phyloP scores from a whole-genome alignment of 164 flowering plant genomes.

The Santalum album region DNA sequence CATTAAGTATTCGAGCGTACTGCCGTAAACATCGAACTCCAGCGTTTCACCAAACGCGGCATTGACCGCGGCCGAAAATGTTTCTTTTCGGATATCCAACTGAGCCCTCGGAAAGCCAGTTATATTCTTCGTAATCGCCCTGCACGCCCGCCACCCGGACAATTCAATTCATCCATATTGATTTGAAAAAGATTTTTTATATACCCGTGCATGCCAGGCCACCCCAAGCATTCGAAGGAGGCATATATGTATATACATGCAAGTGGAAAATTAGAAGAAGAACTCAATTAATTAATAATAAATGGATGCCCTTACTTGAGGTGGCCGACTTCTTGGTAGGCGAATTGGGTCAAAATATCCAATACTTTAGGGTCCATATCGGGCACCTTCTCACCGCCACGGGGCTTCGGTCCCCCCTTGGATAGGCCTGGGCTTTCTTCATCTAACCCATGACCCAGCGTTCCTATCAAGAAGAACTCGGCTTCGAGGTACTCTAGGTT shows the following conservation, averaged over 20 bases:
- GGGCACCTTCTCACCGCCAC: neutral
- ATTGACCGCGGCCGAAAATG: neutral
- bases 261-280: no score
- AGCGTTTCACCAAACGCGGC: neutral
- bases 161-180: no score
- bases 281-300: no score
- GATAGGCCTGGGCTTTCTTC: neutral
- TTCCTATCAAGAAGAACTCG: neutral
- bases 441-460: neutral
- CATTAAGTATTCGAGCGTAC: neutral
- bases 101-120: neutral
- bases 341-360: neutral
- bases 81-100: neutral
- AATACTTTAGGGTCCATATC: neutral
- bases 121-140: neutral
- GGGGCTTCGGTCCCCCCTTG: neutral
- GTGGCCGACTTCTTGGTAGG: conserved; percentile 1
- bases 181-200: no score
- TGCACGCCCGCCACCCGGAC: neutral
- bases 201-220: no score
- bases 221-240: no score
- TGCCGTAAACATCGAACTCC: neutral
- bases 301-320: no score
- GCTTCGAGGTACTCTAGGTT: neutral
- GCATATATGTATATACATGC: no score